Evolutionary conservation across 78 protist species (phyloP).

Genomic region (Dictyostelium firmibasis): DNA sequence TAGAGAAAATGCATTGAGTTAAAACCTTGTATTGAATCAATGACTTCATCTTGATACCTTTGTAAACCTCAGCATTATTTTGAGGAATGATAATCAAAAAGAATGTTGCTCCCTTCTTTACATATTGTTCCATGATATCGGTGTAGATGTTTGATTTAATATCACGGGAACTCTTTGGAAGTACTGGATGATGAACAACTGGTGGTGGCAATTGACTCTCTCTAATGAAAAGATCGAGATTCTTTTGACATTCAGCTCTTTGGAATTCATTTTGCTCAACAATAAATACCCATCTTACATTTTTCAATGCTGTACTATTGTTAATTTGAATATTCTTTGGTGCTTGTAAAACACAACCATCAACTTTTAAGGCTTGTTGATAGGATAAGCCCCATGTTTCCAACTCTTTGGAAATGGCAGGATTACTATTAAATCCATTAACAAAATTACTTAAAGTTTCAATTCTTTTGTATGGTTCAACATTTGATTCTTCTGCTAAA

Average conservation of each 20-base stretch:
- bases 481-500: slow-evolving; percentile 1
- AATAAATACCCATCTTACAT: slow-evolving; percentile 5
- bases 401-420: neutral
- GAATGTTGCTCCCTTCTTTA: neutral
- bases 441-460: neutral
- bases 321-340: neutral
- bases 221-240: neutral
- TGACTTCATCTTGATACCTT: slow-evolving; percentile 1
- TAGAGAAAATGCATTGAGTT: slow-evolving; percentile 31
- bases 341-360: neutral
- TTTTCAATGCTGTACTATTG: neutral
- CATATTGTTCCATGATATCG: neutral
- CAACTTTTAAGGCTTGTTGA: neutral
- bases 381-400: neutral
- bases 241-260: neutral
- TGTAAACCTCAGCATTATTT: neutral
- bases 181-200: neutral
- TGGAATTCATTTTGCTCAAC: neutral
- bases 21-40: slow-evolving; percentile 1
- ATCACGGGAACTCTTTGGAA: neutral
- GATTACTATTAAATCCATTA: neutral
- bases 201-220: neutral
- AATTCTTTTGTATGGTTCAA: neutral
- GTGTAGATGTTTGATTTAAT: neutral
- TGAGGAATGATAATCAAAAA: slow-evolving; percentile 31